These are phyloP conservation scores for Bacidia gigantensis DNA, from an alignment of 495 filamentous ascomycete species.

Conservation along the genomic window DNA sequence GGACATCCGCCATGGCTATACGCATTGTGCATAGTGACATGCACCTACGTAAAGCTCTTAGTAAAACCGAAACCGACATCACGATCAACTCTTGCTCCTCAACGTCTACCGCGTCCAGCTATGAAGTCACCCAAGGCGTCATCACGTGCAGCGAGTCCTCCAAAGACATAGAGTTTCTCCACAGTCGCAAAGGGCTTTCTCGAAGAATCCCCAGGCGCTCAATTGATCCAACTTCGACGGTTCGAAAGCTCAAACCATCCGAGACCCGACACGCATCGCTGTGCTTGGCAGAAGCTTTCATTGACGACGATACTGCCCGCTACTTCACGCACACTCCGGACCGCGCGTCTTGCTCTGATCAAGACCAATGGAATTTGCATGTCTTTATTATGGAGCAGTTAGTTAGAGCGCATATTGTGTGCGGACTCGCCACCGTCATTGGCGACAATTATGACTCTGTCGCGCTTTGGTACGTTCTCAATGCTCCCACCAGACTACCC, in stretches of 20 bases:
- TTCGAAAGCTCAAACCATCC: conserved; percentile 44
- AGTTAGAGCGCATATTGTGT: conserved; percentile 54
- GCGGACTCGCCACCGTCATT: conserved; percentile 55
- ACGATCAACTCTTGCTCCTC: conserved; percentile 12
- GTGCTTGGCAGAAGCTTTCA: conserved; percentile 62
- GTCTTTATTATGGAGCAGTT: conserved; percentile 59
- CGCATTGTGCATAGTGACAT: too few species aligned
- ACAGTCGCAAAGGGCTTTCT: not conserved
- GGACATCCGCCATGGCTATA: not conserved
- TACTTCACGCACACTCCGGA: conserved; percentile 60
- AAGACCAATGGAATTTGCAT: conserved; percentile 61
- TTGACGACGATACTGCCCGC: conserved; percentile 53
- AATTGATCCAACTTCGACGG: conserved; percentile 11
- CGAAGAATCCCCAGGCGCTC: not conserved
- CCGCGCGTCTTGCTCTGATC: conserved; percentile 40
- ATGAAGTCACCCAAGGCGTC: not conserved
- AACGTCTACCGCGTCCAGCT: not conserved
- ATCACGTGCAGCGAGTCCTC: not conserved
- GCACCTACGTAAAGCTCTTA: not conserved
- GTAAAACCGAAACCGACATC: conserved; percentile 14
- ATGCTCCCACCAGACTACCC: too few species aligned
- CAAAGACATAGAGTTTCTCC: too few species aligned
- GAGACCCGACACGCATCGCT: conserved; percentile 54
- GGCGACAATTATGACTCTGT: conserved; percentile 63
- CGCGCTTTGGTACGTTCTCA: conserved; percentile 54